Base-by-base conservation (phyloP, 495 filamentous ascomycete genomes). In the Lentithecium fluviatile region DNA sequence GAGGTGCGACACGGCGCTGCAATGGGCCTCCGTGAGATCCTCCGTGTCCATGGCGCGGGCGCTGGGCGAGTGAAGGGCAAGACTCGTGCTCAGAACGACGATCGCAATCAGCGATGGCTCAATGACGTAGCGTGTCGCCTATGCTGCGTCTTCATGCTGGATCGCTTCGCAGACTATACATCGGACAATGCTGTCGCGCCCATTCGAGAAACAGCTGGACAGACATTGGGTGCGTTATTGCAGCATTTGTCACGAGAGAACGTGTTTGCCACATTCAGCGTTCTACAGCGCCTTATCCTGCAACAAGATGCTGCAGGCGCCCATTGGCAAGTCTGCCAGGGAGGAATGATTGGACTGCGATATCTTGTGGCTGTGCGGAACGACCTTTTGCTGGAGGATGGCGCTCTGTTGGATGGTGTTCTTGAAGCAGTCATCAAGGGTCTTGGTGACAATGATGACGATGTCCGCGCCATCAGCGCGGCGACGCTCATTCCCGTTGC, bases 1-100 rank as follows among this genome's bases (percentile, higher is more conserved):
- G 94, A 98, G 74, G 89, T 91, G 34, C 86, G 94, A n/a, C 94
- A 98, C 75, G 94, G 94, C 59, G 93, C 94, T 45, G 91, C 94
- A 20, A 93, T 98, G 87, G 95, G 90, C 32, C 76, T 98, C 26
- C 84, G 95, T 66, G 95, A 98, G 74, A 84, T 97, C 34, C 80
- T 96, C 59, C 85, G 94, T 48, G 90, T 95, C 15, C 94, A 98
- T 70, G 94, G 94, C 29, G 83, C 81, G 24, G 95, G 94, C 40
- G 92, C 94, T n/a, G 94, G 95, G 40, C 85, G 94, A 25, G 69
- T 83, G 46, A 80, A 78, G 42, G 89, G 85, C 51, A 91, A 87
- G 70, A 78, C 78, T 32, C 81, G 87, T 56, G 62, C 77, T 19
- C 85, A 91, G 67, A 98, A 98, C 69, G 82, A 95, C 71, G 63